Evolutionary conservation across 768 basidiomycete genomes (phyloP), one percentile per base, ranked within the genome.

Genomic region (Mycena latifolia): DNA sequence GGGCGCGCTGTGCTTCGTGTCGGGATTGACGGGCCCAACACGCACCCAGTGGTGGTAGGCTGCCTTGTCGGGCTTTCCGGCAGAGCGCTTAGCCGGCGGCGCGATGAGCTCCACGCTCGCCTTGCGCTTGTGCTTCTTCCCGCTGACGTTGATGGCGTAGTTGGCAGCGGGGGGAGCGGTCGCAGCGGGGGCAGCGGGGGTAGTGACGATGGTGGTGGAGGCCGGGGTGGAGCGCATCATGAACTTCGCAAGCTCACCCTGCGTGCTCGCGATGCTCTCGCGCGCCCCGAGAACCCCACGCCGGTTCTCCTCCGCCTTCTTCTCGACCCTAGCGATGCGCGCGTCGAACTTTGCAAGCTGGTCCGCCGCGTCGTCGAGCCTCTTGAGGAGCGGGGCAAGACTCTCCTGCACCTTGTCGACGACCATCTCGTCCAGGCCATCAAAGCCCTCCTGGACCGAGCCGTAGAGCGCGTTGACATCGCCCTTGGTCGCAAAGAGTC

Each of bases 241-340:
- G 20, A 43, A n/a, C 15, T 25, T 4, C 9, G 11, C 12, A 15
- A 60, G 27, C 24, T 60, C 58, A 8, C 28, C 17, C 25, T 29
- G 58, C 33, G 50, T 11, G 25, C 48, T 7, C 2, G 48, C 58
- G 27, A 60, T 31, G 58, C 51, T 60, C 47, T 60, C 58, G 6
- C 58, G 47, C 0, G 24, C 35, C 0, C 24, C 17, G 29, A 58
- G 57, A 8, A 28, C 5, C 3, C 25, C 33, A 1, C 15, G 29
- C 31, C 35, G 20, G 2, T 1, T 24, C 9, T 47, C 46, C 27
- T 24, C 46, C 22, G 12, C 6, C 46, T 27, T 47, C 14, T 47
- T 24, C 46, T 47, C 12, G 11, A 27, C 12, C 46, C 15, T 14
- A 31, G 17, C 41, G 8, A 43, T 7, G 20, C 41, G 41, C 41